Percentiles rank a stretch among this genome's conserved stretches.
Conservation (phyloP, 2,329 filamentous ascomycete species). For the Fusarium sp. region DNA sequence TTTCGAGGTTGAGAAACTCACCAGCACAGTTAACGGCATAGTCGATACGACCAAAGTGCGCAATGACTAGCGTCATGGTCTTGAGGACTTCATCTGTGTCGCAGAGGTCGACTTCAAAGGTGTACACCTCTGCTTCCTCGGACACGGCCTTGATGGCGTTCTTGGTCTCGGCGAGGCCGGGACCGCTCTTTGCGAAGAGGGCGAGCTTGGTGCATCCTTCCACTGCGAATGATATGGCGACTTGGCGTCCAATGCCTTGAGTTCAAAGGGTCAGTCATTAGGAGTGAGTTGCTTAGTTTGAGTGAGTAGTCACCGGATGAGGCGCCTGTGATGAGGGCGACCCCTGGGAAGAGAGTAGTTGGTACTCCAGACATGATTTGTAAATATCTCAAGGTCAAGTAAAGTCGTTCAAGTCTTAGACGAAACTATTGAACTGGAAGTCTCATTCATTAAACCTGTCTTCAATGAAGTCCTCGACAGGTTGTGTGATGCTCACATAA, state of each 20-base stretch:
- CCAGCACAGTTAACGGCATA: conserved; percentile 61
- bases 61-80: conserved; percentile 49
- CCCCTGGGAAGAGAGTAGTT: conserved; percentile 44
- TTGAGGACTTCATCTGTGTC: conserved; percentile 49
- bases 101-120: conserved; percentile 50
- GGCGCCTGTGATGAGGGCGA: conserved; percentile 49
- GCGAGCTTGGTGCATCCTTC: conserved; percentile 58
- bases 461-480: background rate
- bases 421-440: background rate
- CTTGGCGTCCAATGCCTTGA: conserved; percentile 31
- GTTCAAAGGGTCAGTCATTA: background rate
- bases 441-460: background rate
- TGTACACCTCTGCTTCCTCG: conserved; percentile 29
- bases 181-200: conserved; percentile 53
- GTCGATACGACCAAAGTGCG: conserved; percentile 55
- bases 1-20: conserved; percentile 13
- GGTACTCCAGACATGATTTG: conserved; percentile 8
- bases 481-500: conserved; percentile 13
- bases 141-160: conserved; percentile 2
- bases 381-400: background rate
- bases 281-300: background rate
- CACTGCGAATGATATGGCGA: conserved; percentile 56
- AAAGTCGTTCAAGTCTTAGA: background rate
- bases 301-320: conserved; percentile 43
- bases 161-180: conserved; percentile 49